Evolutionary conservation across 352 stramenopile species (phyloP), one percentile per base, ranked within the genome.

Genomic region (Ophiocytium majus): DNA sequence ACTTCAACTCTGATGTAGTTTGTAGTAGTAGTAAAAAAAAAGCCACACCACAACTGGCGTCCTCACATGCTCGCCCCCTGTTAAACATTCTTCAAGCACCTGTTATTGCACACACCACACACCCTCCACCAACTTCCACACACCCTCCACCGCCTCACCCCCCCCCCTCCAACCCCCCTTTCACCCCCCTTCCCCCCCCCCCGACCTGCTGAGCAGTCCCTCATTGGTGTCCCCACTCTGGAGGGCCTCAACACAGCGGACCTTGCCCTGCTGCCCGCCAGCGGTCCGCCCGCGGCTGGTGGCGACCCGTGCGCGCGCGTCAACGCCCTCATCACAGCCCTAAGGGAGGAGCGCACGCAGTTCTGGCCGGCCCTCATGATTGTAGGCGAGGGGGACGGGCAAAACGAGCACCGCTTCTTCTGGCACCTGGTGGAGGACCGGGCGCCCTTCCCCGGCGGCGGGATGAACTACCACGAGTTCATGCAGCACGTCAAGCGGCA

Each of bases 391-490:
- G 96, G 95, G 63, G 95, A 99, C 90, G 92, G 92, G 37, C 91
- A 92, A 31, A 81, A 92, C 35, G 96, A 99, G 89, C 92, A 92
- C 81, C 93, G 95, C 50, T 99, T 98, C 91, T 94, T 93, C 82
- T 99, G 95, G 95, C 96, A 98, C 86, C 92, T 99, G 74, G 94
- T 99, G 66, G 97, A 99, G 92, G 97, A 99, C 91, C 93, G 96
- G 81, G 96, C 97, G 78, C 97, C 94, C 76, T 99, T 99, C 92
- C 92, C 93, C 49, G 97, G 97, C 35, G 97, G 97, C 35, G 97
- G 95, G 49, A 98, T 97, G 89, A 98, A 95, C 81, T 99, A 99
- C 91, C 92, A 94, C 63, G 97, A 99, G 91, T 99, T 98, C 90
- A 93, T 99, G 88, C 81, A 86, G 78, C 85, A 89, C 85, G 78